Evolutionary conservation across 805 yeast genomes (phyloP), one percentile per base, ranked within the genome.

Genomic region (Saccharomycopsis schoenii): DNA sequence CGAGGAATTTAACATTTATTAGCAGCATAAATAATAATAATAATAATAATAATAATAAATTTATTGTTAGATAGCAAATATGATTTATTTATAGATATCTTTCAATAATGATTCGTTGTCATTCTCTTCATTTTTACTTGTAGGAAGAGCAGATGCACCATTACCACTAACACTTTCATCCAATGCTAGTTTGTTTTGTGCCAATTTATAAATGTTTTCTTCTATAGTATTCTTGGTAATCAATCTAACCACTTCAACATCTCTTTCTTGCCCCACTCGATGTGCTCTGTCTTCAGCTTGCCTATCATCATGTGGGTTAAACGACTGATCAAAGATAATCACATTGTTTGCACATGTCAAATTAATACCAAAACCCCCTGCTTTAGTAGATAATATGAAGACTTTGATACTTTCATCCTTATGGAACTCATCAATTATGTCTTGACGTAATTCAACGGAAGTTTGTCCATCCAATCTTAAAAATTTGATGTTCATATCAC

Each of bases 271-370:
- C 1, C 99, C 99, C 29, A 94, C 97, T 73, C 99, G 82, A 72
- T 94, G 99, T 0, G 98, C 97, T 70, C 99, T 83, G 72, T 94
- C 99, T 71, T 96, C 98, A 1, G 99, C 99, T 75, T 94, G 99
- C 70, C 88, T 88, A 70, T 94, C 99, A 71, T 94, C 99, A 72
- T 94, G 99, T 0, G 99, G 99, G 70, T 94, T 94, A 76, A 94
- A 94, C 58, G 96, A 86, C 71, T 91, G 93, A 71, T 94, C 99
- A 70, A 85, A 92, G 39, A 94, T 88, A 59, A 94, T 79, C 1
- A 94, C 99, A 63, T 86, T 83, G 70, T 90, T 93, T 8, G 99
- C 98, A 69, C 96, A 94, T 1, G 96, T 94, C 68, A 94, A 79
- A 69, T 94, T 94, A 73, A 94, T 94, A 61, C 99, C 99, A 74